Base-by-base conservation (phyloP, 192 early-diverging fungal species). In the Spinellus fusiger region DNA sequence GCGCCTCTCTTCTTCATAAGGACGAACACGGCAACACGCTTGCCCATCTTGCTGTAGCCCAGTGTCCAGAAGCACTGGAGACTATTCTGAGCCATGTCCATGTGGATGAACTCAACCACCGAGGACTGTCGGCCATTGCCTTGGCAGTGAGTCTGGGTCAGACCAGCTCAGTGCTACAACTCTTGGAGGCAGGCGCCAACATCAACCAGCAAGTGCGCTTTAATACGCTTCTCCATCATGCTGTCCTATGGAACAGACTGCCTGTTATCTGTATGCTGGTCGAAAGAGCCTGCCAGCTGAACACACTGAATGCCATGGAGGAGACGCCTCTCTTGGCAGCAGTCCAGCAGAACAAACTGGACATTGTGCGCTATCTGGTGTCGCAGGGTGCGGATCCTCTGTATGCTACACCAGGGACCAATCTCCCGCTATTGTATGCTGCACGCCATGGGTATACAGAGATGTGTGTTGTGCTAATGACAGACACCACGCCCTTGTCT, bases 331-430 rank as follows among this genome's bases (percentile, higher is more conserved):
- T 74, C 3, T 57, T 61, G 5, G 31, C 69, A 3, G 72, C 72
- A 5, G 72, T 74, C 0, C 72, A 74, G n/a, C 72, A 74, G 23
- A 29, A 67, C 18, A 74, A 74, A 33, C 69, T 69, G 7, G 72
- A 74, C 48, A 38, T 74, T 16, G 72, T 74, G 16, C 37, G 62
- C 27, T 69, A 61, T 29, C 32, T 74, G 35, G 10, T 74, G 10
- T 12, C 44, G 32, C 44, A 64, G 3, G 72, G 63, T 1, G 72
- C 72, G n/a, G 59, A 69, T 49, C 72, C 71, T 2, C 57, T 29
- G 2, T 10, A 20, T 20, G n/a, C 49, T 10, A 38, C 54, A 4
- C 53, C 33, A n/a, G 48, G 54, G 15, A 65, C 33, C 13, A 74
- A 68, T 48, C 4, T 61, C 8, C 72, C 71, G 0, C 53, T 74